A percentile compares a stretch with the other conserved stretches of the same genome.
These are phyloP conservation scores for Boletus calvinii DNA, from an alignment of 1,284 basidiomycete genomes.

Conservation along the genomic window DNA sequence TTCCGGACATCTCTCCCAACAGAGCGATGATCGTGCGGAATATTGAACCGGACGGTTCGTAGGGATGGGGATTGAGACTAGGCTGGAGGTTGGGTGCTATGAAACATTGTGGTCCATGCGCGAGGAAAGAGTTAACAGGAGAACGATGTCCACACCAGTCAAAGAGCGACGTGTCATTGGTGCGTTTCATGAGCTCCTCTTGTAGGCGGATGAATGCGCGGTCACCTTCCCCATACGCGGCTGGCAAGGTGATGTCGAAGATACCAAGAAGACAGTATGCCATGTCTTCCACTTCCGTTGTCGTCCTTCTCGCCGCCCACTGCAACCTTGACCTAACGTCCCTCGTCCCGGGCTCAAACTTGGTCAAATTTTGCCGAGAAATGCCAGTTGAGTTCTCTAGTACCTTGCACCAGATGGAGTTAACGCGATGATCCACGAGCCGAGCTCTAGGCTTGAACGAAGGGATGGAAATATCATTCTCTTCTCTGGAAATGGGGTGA, in stretches of 20 bases:
- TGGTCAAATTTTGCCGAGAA: slow-evolving; percentile 7
- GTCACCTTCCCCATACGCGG: slow-evolving; percentile 25
- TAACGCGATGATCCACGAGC: slow-evolving; percentile 21
- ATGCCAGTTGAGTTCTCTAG: slow-evolving; percentile 16
- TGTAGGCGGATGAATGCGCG: slow-evolving; percentile 31
- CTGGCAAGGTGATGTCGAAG: slow-evolving; percentile 25
- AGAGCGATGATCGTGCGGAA: slow-evolving; percentile 21
- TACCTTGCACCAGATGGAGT: slow-evolving; percentile 12
- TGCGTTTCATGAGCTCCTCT: slow-evolving; percentile 30
- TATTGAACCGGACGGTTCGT: slow-evolving; percentile 1
- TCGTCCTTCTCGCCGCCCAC: slow-evolving; percentile 24
- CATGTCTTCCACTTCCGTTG: slow-evolving; percentile 28
- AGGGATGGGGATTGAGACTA: slow-evolving; percentile 5
- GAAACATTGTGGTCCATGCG: slow-evolving; percentile 18
- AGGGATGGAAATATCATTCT: slow-evolving; percentile 10
- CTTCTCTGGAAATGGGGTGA: too few relatives aligned
- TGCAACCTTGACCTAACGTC: slow-evolving; percentile 20
- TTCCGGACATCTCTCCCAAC: slow-evolving; percentile 4
- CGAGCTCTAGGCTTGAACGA: slow-evolving; percentile 24
- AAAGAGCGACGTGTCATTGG: slow-evolving; percentile 26
- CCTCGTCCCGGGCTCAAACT: slow-evolving; percentile 18
- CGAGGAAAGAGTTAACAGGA: slow-evolving; percentile 25
- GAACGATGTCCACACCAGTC: slow-evolving; percentile 34
- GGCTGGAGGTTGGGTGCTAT: too few relatives aligned
- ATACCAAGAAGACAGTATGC: slow-evolving; percentile 31